Percentiles rank a stretch among this genome's conserved stretches.
Conservation (phyloP, 495 filamentous ascomycete species). For the Aspergillus affinis region DNA sequence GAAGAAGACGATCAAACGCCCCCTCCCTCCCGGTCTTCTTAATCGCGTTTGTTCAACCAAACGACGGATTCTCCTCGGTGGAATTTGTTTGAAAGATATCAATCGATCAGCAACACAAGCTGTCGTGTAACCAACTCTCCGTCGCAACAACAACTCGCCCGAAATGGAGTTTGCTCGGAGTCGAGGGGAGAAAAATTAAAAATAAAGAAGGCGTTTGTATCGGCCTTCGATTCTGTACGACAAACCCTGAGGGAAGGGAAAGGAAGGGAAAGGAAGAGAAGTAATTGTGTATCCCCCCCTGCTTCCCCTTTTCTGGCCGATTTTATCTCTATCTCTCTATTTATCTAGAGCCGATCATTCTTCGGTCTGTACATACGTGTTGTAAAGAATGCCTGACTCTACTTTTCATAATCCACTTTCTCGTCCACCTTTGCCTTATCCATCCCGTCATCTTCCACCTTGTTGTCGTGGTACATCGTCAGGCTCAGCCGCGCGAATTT, state of each 20-base stretch:
- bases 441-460: neutral
- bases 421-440: neutral
- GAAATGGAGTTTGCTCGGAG: neutral
- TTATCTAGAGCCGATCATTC: neutral
- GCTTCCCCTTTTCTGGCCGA: too few species aligned
- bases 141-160: neutral
- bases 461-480: neutral
- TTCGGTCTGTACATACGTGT: neutral
- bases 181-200: too few species aligned
- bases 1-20: too few species aligned
- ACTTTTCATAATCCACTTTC: neutral
- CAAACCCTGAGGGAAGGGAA: too few species aligned
- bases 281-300: too few species aligned
- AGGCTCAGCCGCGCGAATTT: conserved; percentile 32
- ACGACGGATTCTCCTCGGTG: too few species aligned
- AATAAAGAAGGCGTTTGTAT: neutral
- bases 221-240: too few species aligned
- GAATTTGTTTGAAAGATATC: neutral
- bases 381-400: neutral
- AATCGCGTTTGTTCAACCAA: neutral
- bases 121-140: neutral
- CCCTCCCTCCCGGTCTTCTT: neutral
- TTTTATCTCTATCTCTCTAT: neutral
- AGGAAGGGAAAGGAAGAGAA: too few species aligned
- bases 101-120: neutral